Percentiles rank a stretch among this genome's conserved stretches.
Conservation (phyloP, 169 alveolate species). For the Eimeria sp. region DNA sequence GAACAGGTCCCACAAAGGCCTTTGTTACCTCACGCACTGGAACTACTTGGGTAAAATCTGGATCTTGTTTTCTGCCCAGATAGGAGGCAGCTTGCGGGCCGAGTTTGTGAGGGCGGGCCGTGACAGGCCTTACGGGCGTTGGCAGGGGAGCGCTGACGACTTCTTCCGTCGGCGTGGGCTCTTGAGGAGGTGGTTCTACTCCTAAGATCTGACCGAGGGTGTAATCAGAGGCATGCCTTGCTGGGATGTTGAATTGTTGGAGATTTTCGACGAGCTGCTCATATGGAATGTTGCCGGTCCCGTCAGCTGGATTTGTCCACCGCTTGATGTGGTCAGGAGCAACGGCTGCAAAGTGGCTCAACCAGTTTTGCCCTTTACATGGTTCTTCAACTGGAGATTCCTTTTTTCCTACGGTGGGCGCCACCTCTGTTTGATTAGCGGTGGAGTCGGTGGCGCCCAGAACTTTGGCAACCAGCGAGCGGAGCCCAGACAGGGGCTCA, state of each 20-base stretch:
- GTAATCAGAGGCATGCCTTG: slow-evolving; percentile 57
- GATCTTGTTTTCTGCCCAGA: slow-evolving; percentile 64
- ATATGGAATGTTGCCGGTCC: slow-evolving; percentile 73
- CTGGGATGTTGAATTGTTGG: slow-evolving; percentile 76
- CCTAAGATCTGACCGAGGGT: slow-evolving; percentile 66
- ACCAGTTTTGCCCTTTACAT: slow-evolving; percentile 56
- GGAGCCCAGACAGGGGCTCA: slow-evolving; percentile 77
- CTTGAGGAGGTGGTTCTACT: slow-evolving; percentile 57
- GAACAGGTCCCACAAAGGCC: slow-evolving; percentile 76
- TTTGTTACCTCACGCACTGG: slow-evolving; percentile 73
- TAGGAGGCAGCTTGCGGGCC: slow-evolving; percentile 59
- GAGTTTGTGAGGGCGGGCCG: slow-evolving; percentile 76
- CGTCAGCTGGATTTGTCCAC: slow-evolving; percentile 79
- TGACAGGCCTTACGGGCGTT: not conserved
- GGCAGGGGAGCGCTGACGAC: not conserved
- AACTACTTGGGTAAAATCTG: slow-evolving; percentile 50
- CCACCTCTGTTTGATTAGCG: not conserved
- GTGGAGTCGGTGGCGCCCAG: slow-evolving; percentile 71
- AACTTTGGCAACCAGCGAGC: slow-evolving; percentile 73
- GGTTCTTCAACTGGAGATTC: not conserved
- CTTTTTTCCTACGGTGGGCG: not conserved
- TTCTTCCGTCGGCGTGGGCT: slow-evolving; percentile 29
- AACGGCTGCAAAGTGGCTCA: slow-evolving; percentile 75
- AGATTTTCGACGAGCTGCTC: slow-evolving; percentile 80
- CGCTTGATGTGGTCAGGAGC: slow-evolving; percentile 81